These are phyloP conservation scores for Amesomyces nigricolor DNA, from an alignment of 2,329 filamentous ascomycete species.

Conservation along the genomic window DNA sequence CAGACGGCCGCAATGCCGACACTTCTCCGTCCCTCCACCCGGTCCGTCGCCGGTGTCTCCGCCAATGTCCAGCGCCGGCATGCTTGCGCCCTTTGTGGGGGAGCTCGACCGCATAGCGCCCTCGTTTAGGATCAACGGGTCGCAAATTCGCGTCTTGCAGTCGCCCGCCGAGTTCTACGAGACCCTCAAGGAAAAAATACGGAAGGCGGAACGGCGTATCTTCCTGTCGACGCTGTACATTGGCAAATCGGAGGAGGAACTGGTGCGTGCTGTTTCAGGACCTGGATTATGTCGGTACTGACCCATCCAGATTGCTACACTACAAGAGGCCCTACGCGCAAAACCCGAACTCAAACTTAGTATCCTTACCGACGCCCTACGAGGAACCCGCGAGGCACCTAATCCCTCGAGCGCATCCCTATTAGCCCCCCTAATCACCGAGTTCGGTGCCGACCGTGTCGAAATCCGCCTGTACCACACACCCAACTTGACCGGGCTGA, in stretches of 20 bases:
- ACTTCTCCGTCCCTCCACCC: constrained; percentile 37
- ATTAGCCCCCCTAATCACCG: constrained; percentile 71
- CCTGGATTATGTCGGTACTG: neutral
- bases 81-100: constrained; percentile 50
- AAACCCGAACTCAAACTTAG: constrained; percentile 77
- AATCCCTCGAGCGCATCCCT: constrained; percentile 82
- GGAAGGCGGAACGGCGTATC: constrained; percentile 68
- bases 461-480: constrained; percentile 98
- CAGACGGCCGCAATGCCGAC: constrained; percentile 35
- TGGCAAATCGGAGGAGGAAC: constrained; percentile 83
- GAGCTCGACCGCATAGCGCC: constrained; percentile 87
- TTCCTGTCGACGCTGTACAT: constrained; percentile 97
- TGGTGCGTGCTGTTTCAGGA: constrained; percentile 45
- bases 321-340: constrained; percentile 66
- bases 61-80: constrained; percentile 33
- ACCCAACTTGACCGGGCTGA: constrained; percentile 82
- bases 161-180: constrained; percentile 87
- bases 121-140: constrained; percentile 79
- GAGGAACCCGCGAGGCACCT: constrained; percentile 87
- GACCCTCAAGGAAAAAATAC: constrained; percentile 83
- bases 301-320: constrained; percentile 57
- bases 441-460: constrained; percentile 79
- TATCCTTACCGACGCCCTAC: constrained; percentile 83
- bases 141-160: constrained; percentile 71
- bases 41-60: constrained; percentile 21